Conservation (phyloP, 2,329 filamentous ascomycete species). For the Fusarium buharicum region DNA sequence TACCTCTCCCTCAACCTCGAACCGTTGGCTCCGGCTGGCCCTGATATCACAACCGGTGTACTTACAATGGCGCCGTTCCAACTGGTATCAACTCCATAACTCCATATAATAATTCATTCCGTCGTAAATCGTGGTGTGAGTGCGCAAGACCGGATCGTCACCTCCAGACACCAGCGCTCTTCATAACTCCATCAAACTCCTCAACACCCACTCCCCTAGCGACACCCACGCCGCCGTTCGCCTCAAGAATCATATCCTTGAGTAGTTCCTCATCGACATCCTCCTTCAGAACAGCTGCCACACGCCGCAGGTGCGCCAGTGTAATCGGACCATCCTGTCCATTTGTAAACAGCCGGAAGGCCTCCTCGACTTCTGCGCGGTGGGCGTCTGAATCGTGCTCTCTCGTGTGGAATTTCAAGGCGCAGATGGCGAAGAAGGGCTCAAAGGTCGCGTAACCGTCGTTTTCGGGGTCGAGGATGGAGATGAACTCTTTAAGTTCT, state of each 20-base stretch:
- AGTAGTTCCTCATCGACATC: constrained; percentile 84
- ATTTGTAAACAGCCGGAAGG: constrained; percentile 82
- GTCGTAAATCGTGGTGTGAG: constrained; percentile 30
- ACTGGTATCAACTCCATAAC: constrained; percentile 14
- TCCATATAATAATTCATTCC: constrained; percentile 24
- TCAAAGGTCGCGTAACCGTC: constrained; percentile 82
- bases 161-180: constrained; percentile 82
- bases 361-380: constrained; percentile 78
- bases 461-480: constrained; percentile 82
- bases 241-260: constrained; percentile 94
- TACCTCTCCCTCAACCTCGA: constrained; percentile 9
- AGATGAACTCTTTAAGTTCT: constrained; percentile 80
- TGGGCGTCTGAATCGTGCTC: constrained; percentile 65
- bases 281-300: constrained; percentile 85
- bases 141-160: constrained; percentile 53
- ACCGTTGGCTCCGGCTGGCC: neutral
- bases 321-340: constrained; percentile 71
- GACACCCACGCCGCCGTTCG: constrained; percentile 81
- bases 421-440: constrained; percentile 87
- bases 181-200: constrained; percentile 90
- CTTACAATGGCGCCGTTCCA: neutral
- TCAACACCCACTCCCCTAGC: constrained; percentile 76
- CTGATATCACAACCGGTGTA: neutral
- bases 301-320: constrained; percentile 77
- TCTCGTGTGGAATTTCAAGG: constrained; percentile 79